A percentile compares a stretch with the other conserved stretches of the same genome.
Evolutionary conservation across 1,284 basidiomycete genomes (phyloP).

Genomic region (Fomitopsis palustris): DNA sequence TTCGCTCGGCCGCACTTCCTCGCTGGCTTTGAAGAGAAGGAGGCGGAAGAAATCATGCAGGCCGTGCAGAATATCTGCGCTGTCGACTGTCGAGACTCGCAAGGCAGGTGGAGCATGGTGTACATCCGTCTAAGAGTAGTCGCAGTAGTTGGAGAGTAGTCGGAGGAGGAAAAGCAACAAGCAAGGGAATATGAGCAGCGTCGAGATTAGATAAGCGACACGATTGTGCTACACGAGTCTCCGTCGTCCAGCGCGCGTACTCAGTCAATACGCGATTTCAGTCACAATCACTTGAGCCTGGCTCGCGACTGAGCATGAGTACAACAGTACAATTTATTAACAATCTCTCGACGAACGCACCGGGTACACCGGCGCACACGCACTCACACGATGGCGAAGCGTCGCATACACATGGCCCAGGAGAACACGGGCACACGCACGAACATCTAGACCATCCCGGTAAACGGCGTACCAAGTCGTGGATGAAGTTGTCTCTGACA

Average conservation of each 20-base stretch:
- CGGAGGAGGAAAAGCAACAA: no score
- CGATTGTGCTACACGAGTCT: no score
- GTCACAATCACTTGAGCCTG: not conserved
- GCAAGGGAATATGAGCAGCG: not conserved
- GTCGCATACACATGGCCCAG: constrained; percentile 46
- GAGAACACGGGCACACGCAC: constrained; percentile 88
- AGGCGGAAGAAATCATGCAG: constrained; percentile 58
- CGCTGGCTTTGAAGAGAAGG: constrained; percentile 43
- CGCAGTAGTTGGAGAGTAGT: not conserved
- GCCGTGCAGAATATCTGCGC: constrained; percentile 59
- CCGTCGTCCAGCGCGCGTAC: no score
- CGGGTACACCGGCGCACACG: constrained; percentile 32
- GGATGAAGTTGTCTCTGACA: not conserved
- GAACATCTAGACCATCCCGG: constrained; percentile 88
- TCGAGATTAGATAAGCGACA: not conserved
- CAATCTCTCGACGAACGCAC: constrained; percentile 41
- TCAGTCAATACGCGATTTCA: no score
- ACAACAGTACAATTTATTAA: constrained; percentile 66
- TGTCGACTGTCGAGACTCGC: constrained; percentile 55
- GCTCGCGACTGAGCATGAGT: not conserved
- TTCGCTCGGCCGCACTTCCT: constrained; percentile 64
- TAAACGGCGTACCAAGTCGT: constrained; percentile 28
- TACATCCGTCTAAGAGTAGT: constrained; percentile 13
- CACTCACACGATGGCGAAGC: constrained; percentile 43
- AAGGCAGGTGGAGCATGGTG: constrained; percentile 49